These are phyloP conservation scores for Tylopilus felleus DNA, from an alignment of 768 basidiomycete species.

Conservation along the genomic window DNA sequence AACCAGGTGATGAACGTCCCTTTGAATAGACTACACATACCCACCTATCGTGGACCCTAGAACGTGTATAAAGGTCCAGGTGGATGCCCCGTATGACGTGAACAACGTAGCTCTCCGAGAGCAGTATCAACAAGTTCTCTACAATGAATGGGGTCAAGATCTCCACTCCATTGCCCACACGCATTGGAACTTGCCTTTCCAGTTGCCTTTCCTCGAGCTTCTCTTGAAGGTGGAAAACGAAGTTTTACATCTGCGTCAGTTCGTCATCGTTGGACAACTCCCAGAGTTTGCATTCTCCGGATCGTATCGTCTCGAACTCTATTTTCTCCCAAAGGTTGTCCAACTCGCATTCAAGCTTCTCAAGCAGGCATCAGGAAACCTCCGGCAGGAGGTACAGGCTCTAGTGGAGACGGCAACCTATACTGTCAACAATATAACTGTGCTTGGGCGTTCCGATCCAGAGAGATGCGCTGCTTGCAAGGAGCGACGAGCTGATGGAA, in stretches of 20 bases:
- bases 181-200: not conserved
- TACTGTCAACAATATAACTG: conserved; percentile 15
- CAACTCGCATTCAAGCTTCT: too few species aligned
- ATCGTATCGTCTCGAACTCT: conserved; percentile 20
- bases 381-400: not conserved
- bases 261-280: not conserved
- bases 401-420: not conserved
- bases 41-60: conserved; percentile 13
- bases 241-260: conserved; percentile 3
- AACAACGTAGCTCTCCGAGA: conserved; percentile 1
- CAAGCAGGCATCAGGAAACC: not conserved
- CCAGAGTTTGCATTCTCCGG: conserved; percentile 19
- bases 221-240: conserved; percentile 1
- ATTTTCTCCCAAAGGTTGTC: conserved; percentile 2
- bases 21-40: conserved; percentile 19
- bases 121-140: conserved; percentile 4
- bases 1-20: not conserved
- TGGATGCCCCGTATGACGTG: conserved; percentile 11
- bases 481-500: conserved; percentile 10
- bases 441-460: conserved; percentile 8
- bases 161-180: not conserved
- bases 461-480: conserved; percentile 10
- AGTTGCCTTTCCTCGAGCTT: not conserved
- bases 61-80: conserved; percentile 9
- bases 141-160: conserved; percentile 2